Percentiles rank a stretch among this genome's conserved stretches.
Conservation (phyloP, 257 asterid species). For the Ligustrum vulgare region DNA sequence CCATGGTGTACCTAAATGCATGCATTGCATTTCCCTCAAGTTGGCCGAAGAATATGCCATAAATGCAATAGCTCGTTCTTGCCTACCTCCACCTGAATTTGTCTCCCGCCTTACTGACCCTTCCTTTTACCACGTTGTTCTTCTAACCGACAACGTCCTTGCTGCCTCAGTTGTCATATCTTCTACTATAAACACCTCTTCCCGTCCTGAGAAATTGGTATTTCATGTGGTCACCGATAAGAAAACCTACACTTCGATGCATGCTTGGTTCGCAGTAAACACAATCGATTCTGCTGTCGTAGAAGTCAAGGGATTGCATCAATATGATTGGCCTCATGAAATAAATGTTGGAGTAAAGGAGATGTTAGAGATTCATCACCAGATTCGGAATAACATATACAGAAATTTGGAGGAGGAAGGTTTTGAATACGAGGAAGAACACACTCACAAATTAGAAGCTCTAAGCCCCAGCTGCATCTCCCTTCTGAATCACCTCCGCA, state of each 20-base stretch:
- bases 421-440: conserved; percentile 36
- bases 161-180: conserved; percentile 89
- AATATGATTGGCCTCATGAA: conserved; percentile 76
- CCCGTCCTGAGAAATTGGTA: conserved; percentile 53
- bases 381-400: conserved; percentile 53
- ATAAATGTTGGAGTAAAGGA: conserved; percentile 63
- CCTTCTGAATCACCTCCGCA: conserved; percentile 78
- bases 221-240: conserved; percentile 84
- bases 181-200: conserved; percentile 55
- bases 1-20: conserved; percentile 67
- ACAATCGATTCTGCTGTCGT: conserved; percentile 54
- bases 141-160: conserved; percentile 81
- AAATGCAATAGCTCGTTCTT: conserved; percentile 76
- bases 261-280: conserved; percentile 86
- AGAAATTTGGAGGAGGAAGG: conserved; percentile 41
- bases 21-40: conserved; percentile 73
- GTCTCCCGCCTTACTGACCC: conserved; percentile 58
- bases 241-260: conserved; percentile 81
- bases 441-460: conserved; percentile 49
- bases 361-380: conserved; percentile 74
- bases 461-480: conserved; percentile 64
- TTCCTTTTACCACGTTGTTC: conserved; percentile 68
- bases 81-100: conserved; percentile 68
- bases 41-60: conserved; percentile 78
- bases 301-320: conserved; percentile 90